Evolutionary conservation across 208 protist genomes (phyloP), one percentile per base, ranked within the genome.

Genomic region (Leishmania martiniquensis): DNA sequence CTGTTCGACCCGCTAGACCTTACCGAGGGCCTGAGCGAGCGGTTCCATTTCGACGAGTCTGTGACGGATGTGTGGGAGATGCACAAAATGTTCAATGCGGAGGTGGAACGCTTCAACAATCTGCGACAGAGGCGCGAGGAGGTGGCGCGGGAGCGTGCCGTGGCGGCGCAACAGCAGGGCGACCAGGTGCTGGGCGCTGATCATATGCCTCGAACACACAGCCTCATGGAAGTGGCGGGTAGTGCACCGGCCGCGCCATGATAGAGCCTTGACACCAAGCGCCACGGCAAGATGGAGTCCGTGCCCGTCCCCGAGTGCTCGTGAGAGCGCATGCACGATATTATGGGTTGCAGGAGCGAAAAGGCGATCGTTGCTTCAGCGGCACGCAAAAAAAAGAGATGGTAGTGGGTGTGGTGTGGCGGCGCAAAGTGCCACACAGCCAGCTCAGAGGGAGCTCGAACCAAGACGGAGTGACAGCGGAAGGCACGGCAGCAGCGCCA

Each of bases 1-100:
- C 87, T 97, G 25, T 97, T 89, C 76, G 90, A 97, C 83, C 90
- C 89, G 47, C 80, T 91, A 3, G 93, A 97, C 80, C 87, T 97
- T 63, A 87, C 85, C 2, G 91, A 95, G 55, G 85, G 81, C 42
- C 87, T 91, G 72, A 92, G 90, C 80, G 87, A 88, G 73, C 90
- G 75, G n/a, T 97, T 97, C 77, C 91, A 95, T 87, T 95, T 95
- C 75, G 86, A 91, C 54, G 91, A 97, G 63, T 87, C 77, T 20
- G 87, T 97, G 15, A 84, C 79, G 22, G 87, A 94, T 57, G 85
- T 97, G 62, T 44, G 73, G 0, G 83, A 84, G 13, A 95, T 97
- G 93, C 93, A 97, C 82, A 72, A 75, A 4, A 87, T 93, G 78
- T 95, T 97, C 68, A 68, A 84, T 39, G 85, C 85, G 5, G 91